Evolutionary conservation across 495 filamentous ascomycete genomes (phyloP).

Genomic region (Penicillium odoratum): DNA sequence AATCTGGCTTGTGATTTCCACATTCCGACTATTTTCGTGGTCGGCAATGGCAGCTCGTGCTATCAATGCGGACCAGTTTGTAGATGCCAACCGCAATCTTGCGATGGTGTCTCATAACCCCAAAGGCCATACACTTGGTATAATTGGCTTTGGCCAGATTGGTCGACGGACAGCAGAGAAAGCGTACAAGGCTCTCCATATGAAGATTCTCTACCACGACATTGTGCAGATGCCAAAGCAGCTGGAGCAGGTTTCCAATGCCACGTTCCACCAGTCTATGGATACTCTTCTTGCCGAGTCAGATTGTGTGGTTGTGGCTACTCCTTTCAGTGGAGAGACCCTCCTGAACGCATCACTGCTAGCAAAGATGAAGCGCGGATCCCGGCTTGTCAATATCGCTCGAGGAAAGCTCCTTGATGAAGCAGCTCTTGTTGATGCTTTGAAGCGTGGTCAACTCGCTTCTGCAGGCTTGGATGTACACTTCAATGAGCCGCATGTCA

Average conservation of each 20-base stretch:
- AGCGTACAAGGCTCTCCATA: constrained; percentile 58
- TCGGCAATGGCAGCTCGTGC: constrained; percentile 50
- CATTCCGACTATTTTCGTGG: constrained; percentile 64
- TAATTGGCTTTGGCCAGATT: constrained; percentile 70
- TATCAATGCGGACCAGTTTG: constrained; percentile 42
- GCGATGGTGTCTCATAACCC: constrained; percentile 58
- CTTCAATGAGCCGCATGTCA: constrained; percentile 50
- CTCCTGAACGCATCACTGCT: constrained; percentile 56
- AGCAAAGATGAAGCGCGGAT: constrained; percentile 52
- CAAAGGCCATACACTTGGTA: constrained; percentile 47
- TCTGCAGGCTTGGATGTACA: constrained; percentile 71
- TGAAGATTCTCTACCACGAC: constrained; percentile 70
- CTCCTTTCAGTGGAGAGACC: constrained; percentile 59
- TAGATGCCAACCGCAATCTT: constrained; percentile 56
- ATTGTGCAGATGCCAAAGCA: constrained; percentile 53
- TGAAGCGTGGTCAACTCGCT: constrained; percentile 54
- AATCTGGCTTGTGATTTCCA: constrained; percentile 61
- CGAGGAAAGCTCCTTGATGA: constrained; percentile 70
- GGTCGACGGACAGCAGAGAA: constrained; percentile 66
- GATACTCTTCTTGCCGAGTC: constrained; percentile 52
- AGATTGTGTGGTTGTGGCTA: constrained; percentile 69
- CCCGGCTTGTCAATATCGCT: constrained; percentile 71
- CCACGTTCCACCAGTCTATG: constrained; percentile 52
- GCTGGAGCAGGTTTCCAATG: constrained; percentile 32
- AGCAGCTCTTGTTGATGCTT: constrained; percentile 61